phyloP scores from a whole-genome alignment of 78 protist genomes.

The Andalucia godoyi region DNA sequence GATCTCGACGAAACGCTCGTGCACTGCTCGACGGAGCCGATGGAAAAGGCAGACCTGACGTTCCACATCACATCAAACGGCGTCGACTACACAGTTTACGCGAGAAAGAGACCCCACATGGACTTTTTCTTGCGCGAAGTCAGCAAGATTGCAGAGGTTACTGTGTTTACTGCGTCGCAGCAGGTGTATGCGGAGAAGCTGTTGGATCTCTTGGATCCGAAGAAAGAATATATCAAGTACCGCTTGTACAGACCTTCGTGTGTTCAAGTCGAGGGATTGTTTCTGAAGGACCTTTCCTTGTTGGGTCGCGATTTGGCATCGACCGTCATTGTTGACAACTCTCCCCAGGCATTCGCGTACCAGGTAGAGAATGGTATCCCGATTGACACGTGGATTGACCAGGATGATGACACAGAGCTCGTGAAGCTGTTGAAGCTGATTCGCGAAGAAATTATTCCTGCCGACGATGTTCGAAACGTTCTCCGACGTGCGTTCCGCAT shows the following conservation, averaged over 20 bases:
- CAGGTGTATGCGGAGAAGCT: slow-evolving; percentile 68
- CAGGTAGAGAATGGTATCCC: slow-evolving; percentile 53
- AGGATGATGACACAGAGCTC: slow-evolving; percentile 7
- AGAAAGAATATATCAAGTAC: slow-evolving; percentile 21
- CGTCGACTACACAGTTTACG: slow-evolving; percentile 7
- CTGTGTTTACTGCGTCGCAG: slow-evolving; percentile 82
- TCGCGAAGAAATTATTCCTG: too few relatives aligned
- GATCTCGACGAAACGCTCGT: slow-evolving; percentile 81
- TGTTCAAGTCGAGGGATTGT: slow-evolving; percentile 56
- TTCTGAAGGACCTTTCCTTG: slow-evolving; percentile 70
- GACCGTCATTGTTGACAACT: slow-evolving; percentile 72
- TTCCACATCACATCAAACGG: slow-evolving; percentile 3
- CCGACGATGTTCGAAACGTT: too few relatives aligned
- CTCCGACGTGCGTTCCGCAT: too few relatives aligned
- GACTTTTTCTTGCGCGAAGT: slow-evolving; percentile 31
- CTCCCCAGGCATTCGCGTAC: slow-evolving; percentile 77
- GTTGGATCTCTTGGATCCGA: slow-evolving; percentile 62
- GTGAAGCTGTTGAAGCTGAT: slow-evolving; percentile 8
- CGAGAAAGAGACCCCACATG: slow-evolving; percentile 49
- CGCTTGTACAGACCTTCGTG: slow-evolving; percentile 76
- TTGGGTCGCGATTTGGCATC: slow-evolving; percentile 61
- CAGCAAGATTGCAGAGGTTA: slow-evolving; percentile 42
- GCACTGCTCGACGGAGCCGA: slow-evolving; percentile 35
- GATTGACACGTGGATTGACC: slow-evolving; percentile 19
- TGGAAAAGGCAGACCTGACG: background rate